These are phyloP conservation scores for Pseudopyrenochaeta lycopersici DNA, from an alignment of 2,329 filamentous ascomycete species.

Conservation along the genomic window DNA sequence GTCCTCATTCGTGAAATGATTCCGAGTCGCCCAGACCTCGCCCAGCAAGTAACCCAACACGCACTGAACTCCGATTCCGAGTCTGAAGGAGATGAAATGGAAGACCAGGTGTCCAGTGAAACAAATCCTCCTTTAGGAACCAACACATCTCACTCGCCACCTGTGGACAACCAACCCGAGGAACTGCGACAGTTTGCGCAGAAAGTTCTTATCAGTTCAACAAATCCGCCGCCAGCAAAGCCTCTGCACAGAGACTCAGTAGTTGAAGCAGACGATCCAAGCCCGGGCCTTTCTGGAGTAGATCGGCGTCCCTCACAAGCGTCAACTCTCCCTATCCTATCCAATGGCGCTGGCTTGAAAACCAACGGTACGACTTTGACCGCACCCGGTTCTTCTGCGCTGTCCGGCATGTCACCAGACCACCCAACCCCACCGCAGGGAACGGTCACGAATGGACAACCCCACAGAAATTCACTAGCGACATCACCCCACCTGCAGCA, in stretches of 20 bases:
- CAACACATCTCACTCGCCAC: conserved; percentile 7
- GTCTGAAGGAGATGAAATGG: conserved; percentile 54
- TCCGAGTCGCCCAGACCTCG: conserved; percentile 72
- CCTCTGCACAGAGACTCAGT: conserved; percentile 27
- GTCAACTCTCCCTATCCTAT: conserved; percentile 5
- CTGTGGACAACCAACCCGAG: conserved; percentile 12
- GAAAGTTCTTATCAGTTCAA: conserved; percentile 22
- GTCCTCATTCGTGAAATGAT: conserved; percentile 73
- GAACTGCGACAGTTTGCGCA: conserved; percentile 27
- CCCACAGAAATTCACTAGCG: conserved; percentile 31
- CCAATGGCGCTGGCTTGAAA: conserved; percentile 13
- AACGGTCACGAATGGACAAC: conserved; percentile 26
- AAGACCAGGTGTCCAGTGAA: conserved; percentile 24
- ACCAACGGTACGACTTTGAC: conserved; percentile 8
- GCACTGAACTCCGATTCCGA: conserved; percentile 59
- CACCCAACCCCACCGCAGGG: conserved; percentile 23
- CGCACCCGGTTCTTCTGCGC: conserved; percentile 12
- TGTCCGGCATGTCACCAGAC: conserved; percentile 16
- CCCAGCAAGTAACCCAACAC: conserved; percentile 63
- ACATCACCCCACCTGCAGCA: conserved; percentile 41
- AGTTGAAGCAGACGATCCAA: conserved; percentile 21
- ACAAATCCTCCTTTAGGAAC: conserved; percentile 9
- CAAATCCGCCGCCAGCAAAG: conserved; percentile 10
- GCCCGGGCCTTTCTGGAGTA: conserved; percentile 5
- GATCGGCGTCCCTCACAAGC: conserved; percentile 22